Evolutionary conservation across 1,139 yeast genomes (phyloP).

Genomic region (Zygosaccharomyces pseudobailii): DNA sequence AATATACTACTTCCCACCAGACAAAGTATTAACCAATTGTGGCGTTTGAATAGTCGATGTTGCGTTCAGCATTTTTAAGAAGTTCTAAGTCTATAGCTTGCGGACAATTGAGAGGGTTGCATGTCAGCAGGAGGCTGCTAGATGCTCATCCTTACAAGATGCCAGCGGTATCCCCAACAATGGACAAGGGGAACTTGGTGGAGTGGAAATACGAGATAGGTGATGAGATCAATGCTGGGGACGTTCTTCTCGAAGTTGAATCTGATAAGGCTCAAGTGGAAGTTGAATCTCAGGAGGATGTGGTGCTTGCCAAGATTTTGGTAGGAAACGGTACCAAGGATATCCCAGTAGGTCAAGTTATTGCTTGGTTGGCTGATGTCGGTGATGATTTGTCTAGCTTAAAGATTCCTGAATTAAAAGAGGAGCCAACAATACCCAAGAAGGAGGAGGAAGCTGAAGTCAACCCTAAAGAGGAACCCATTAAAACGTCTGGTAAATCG

Average conservation of each 20-base stretch:
- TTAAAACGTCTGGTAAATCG: background rate
- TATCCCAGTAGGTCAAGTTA: slow-evolving; percentile 80
- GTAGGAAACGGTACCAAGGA: slow-evolving; percentile 68
- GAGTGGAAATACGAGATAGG: slow-evolving; percentile 88
- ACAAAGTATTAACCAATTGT: background rate
- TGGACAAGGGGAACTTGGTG: slow-evolving; percentile 97
- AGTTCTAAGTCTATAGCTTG: slow-evolving; percentile 4
- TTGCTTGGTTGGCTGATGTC: slow-evolving; percentile 82
- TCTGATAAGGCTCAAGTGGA: slow-evolving; percentile 93
- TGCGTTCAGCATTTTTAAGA: slow-evolving; percentile 9
- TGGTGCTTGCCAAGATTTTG: slow-evolving; percentile 75
- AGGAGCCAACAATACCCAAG: slow-evolving; percentile 23
- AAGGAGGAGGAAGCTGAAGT: slow-evolving; percentile 16
- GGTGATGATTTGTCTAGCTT: slow-evolving; percentile 72
- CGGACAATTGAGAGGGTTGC: slow-evolving; percentile 20
- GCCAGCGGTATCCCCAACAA: slow-evolving; percentile 99
- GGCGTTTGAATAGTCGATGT: slow-evolving; percentile 1
- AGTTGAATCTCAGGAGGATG: slow-evolving; percentile 93
- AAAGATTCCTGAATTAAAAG: slow-evolving; percentile 50
- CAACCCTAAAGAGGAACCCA: background rate
- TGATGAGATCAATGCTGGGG: slow-evolving; percentile 74
- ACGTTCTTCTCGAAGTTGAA: slow-evolving; percentile 80
- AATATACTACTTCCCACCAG: background rate
- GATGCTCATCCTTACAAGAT: slow-evolving; percentile 64
- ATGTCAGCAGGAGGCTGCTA: slow-evolving; percentile 17